Percentiles rank a stretch among this genome's conserved stretches.
Conservation (phyloP, 164 flowering plant genomes). For the Stephania yunnanensis region DNA sequence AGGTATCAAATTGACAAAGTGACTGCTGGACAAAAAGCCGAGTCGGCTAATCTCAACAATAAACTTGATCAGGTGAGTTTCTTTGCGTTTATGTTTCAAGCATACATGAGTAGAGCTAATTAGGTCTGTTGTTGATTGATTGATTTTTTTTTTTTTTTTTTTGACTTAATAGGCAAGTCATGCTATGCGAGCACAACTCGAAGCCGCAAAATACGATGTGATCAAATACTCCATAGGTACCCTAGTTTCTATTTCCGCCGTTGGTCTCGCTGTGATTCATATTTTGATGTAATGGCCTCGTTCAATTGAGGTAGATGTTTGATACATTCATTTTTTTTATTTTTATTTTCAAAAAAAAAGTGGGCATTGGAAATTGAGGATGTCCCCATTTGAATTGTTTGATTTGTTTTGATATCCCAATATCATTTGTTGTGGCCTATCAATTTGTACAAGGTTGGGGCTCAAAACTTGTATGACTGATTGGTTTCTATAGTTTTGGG, state of each 20-base stretch:
- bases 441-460: too few relatives aligned
- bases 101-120: not conserved
- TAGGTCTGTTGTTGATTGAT: not conserved
- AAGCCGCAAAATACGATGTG: slow-evolving; percentile 67
- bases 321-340: too few relatives aligned
- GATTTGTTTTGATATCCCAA: too few relatives aligned
- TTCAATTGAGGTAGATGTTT: not conserved
- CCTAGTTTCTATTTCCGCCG: slow-evolving; percentile 54
- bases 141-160: not conserved
- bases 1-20: slow-evolving; percentile 71
- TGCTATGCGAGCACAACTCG: slow-evolving; percentile 47
- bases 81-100: too few relatives aligned
- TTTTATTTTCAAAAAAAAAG: too few relatives aligned
- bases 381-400: too few relatives aligned
- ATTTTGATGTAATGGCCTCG: slow-evolving; percentile 22
- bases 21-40: slow-evolving; percentile 64
- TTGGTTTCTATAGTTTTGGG: too few relatives aligned
- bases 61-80: slow-evolving; percentile 52
- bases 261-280: slow-evolving; percentile 54
- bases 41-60: slow-evolving; percentile 48
- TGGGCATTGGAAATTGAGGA: too few relatives aligned
- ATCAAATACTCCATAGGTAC: slow-evolving; percentile 69
- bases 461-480: too few relatives aligned
- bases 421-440: too few relatives aligned
- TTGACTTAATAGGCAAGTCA: slow-evolving; percentile 51